A percentile compares a stretch with the other conserved stretches of the same genome.
Evolutionary conservation across 352 stramenopile species (phyloP).

Genomic region (Phytophthora multivora): DNA sequence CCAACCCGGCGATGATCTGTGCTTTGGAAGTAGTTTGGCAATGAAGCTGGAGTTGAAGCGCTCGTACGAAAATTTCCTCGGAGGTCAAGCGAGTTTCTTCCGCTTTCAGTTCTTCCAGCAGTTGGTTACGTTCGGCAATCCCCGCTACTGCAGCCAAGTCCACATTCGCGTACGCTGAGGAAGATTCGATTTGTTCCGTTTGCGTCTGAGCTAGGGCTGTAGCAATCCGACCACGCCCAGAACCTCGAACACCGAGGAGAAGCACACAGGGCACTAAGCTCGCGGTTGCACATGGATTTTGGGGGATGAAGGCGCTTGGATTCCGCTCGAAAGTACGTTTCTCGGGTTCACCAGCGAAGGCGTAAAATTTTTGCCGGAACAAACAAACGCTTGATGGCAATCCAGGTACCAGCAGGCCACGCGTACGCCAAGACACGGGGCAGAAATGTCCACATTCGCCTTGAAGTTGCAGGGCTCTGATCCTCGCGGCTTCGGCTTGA

Average conservation of each 20-base stretch:
- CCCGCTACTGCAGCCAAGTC: constrained; percentile 13
- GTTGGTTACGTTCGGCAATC: constrained; percentile 8
- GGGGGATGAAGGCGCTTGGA: constrained; percentile 49
- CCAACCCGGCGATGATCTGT: constrained; percentile 35
- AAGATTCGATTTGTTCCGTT: neutral
- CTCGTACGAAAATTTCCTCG: constrained; percentile 24
- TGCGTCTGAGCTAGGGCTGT: constrained; percentile 2
- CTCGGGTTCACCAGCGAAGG: constrained; percentile 53
- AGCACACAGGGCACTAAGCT: constrained; percentile 47
- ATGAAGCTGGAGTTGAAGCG: constrained; percentile 28
- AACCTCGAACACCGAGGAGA: constrained; percentile 58
- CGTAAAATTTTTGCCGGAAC: constrained; percentile 56
- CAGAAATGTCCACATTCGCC: constrained; percentile 69
- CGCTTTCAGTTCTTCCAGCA: constrained; percentile 30
- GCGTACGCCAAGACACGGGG: constrained; percentile 57
- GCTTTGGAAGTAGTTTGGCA: neutral
- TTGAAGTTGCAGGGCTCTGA: constrained; percentile 27
- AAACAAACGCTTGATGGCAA: constrained; percentile 39
- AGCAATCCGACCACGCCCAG: constrained; percentile 18
- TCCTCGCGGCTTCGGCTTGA: constrained; percentile 19
- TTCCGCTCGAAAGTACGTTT: constrained; percentile 55
- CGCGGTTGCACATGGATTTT: constrained; percentile 24
- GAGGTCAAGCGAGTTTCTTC: constrained; percentile 21
- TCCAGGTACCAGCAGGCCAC: constrained; percentile 49
- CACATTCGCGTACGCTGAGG: constrained; percentile 21